Conservation (phyloP, 148 eudicot genomes). For the Rhododendron henanense region DNA sequence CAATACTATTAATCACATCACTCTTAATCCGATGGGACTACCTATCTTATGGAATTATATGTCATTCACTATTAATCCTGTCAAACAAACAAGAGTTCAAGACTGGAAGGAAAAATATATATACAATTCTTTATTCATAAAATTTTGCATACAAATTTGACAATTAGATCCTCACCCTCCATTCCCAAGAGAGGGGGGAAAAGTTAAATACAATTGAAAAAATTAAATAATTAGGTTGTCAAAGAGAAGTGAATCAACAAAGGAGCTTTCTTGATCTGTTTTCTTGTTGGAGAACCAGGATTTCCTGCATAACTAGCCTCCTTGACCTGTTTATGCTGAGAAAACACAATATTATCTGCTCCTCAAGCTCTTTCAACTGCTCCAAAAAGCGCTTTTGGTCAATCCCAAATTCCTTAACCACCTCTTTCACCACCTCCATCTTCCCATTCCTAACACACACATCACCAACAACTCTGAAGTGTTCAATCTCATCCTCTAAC, state of each 20-base stretch:
- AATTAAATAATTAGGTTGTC: background rate
- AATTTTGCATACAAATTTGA: background rate
- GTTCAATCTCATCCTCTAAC: constrained; percentile 62
- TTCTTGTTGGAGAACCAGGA: constrained; percentile 9
- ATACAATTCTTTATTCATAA: background rate
- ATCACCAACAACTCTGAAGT: constrained; percentile 34
- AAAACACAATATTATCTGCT: constrained; percentile 63
- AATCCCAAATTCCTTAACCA: constrained; percentile 40
- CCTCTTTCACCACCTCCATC: constrained; percentile 50
- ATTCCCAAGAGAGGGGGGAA: background rate
- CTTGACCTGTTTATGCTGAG: constrained; percentile 73
- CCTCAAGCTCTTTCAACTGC: constrained; percentile 73
- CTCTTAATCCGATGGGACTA: background rate
- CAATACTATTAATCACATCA: background rate
- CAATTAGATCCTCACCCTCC: background rate
- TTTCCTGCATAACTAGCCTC: constrained; percentile 46
- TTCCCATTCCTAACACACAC: constrained; percentile 53
- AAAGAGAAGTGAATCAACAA: background rate
- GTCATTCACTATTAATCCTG: no score
- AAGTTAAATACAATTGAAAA: background rate
- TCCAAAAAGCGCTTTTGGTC: constrained; percentile 46
- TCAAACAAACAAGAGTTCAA: background rate
- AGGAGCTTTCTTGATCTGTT: background rate
- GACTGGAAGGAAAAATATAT: background rate
- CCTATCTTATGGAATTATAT: background rate